Base-by-base conservation (phyloP, 495 filamentous ascomycete genomes). In the Talaromyces nanjingensis region DNA sequence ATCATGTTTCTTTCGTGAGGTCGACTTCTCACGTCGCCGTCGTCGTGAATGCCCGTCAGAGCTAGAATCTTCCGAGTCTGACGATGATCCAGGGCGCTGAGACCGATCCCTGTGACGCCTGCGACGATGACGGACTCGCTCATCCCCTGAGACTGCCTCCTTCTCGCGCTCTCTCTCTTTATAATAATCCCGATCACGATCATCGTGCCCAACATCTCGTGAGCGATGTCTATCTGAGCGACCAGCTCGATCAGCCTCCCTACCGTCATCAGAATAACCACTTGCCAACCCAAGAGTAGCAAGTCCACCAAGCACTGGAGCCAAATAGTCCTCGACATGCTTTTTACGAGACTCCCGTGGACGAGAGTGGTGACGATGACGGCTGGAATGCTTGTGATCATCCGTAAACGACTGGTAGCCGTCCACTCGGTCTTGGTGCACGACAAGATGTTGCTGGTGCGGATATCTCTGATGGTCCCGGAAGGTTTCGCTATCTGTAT, bases 361-460 rank as follows among this genome's bases (percentile, higher is more conserved):
- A 33, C 60, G 60, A 16, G 60, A 53, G 8, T 68, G 68, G 18
- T 73, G 70, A 24, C 65, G 68, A 58, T 69, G 72, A 12, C 69
- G 71, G 24, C 68, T 74, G 7, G 60, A 62, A 55, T 73, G 66
- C 14, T 70, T 66, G 27, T 68, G 64, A 37, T 72, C 70, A 58
- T 71, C 73, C 57, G 70, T 65, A 29, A 68, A 69, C 0, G 72
- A 72, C 12, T 72, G 70, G 27, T 78, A 75, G 2, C 73, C 76
- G 53, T 76, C 73, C 34, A 80, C 80, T 16, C 73, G 72, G 8
- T 75, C 74, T 8, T 77, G 79, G 53, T 75, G 76, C 31, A 76
- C 42, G 12, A 79, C 71, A n/a, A 74, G 67, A 42, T 72, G 68
- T 64, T 73, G 72, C 12, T 79, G 76, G 34, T 74, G 68, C 3